These are phyloP conservation scores for Podochytrium sp. DNA, from an alignment of 192 early-diverging fungal genomes.

Conservation along the genomic window DNA sequence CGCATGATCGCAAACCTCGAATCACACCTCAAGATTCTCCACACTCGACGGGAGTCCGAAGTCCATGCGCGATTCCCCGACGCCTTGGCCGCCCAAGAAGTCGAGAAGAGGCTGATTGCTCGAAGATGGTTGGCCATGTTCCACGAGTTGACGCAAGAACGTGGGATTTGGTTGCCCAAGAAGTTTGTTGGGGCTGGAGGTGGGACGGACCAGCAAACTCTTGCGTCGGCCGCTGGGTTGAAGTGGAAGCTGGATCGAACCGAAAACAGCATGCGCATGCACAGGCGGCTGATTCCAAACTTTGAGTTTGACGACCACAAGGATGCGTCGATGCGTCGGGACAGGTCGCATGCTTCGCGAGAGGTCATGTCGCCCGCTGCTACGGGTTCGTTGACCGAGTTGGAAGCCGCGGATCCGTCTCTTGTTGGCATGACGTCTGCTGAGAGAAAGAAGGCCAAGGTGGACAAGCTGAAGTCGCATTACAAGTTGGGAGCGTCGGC, in stretches of 20 bases:
- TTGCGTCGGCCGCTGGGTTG: not conserved
- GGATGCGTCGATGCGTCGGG: conserved; percentile 40
- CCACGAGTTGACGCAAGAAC: conserved; percentile 42
- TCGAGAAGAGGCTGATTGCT: conserved; percentile 27
- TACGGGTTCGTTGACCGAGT: too few relatives aligned
- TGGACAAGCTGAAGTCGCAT: conserved; percentile 25
- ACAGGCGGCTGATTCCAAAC: conserved; percentile 38
- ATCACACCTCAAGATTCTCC: conserved; percentile 8
- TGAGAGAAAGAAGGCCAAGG: conserved; percentile 15
- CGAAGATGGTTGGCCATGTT: conserved; percentile 31
- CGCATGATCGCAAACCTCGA: not conserved
- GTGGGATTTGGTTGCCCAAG: conserved; percentile 43
- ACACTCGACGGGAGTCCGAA: conserved; percentile 19
- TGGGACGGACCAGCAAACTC: not conserved
- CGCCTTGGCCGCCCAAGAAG: conserved; percentile 17
- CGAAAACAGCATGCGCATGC: conserved; percentile 51
- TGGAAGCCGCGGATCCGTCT: not conserved
- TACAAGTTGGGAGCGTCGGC: conserved; percentile 14
- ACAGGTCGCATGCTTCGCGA: conserved; percentile 17
- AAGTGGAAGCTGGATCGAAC: conserved; percentile 48
- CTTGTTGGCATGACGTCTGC: not conserved
- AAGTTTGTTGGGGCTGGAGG: conserved; percentile 11
- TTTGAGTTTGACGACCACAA: conserved; percentile 53
- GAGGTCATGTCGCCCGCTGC: not conserved
- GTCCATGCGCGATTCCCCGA: conserved; percentile 23